Evolutionary conservation across 768 basidiomycete genomes (phyloP).

Genomic region (Russula brevipes): DNA sequence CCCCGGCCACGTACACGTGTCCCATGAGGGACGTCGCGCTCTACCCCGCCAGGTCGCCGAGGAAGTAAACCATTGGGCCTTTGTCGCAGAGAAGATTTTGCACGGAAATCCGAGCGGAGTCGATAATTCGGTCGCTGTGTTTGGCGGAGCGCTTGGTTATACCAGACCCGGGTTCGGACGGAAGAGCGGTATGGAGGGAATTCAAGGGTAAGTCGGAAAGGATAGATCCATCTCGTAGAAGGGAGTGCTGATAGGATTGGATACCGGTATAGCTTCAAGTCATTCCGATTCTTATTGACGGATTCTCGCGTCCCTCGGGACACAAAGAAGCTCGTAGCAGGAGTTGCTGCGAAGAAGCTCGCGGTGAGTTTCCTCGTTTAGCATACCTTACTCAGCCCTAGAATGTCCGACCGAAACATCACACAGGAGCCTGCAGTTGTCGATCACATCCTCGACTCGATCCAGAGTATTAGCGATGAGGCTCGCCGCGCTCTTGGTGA

Average conservation of each 20-base stretch:
- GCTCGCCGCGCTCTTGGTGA: slow-evolving; percentile 72
- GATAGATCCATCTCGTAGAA: neutral
- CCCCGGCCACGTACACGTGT: slow-evolving; percentile 54
- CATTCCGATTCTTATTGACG: slow-evolving; percentile 82
- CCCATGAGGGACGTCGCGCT: slow-evolving; percentile 61
- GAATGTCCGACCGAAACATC: slow-evolving; percentile 2
- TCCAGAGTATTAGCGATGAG: slow-evolving; percentile 82
- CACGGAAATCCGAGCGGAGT: slow-evolving; percentile 98
- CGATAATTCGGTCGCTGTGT: slow-evolving; percentile 91
- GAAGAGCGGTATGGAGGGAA: slow-evolving; percentile 76
- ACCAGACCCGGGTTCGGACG: slow-evolving; percentile 72
- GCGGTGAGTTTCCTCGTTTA: slow-evolving; percentile 39
- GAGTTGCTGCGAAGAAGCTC: slow-evolving; percentile 68
- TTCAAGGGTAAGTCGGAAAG: slow-evolving; percentile 59
- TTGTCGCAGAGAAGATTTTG: slow-evolving; percentile 90
- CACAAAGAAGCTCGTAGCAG: slow-evolving; percentile 90
- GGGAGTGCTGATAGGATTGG: slow-evolving; percentile 11
- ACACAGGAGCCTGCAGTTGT: slow-evolving; percentile 80
- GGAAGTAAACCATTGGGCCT: slow-evolving; percentile 88
- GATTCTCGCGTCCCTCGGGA: slow-evolving; percentile 92
- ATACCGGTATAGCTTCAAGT: slow-evolving; percentile 65
- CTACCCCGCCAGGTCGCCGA: slow-evolving; percentile 63
- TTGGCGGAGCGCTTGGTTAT: slow-evolving; percentile 90
- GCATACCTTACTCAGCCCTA: neutral
- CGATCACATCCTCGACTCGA: slow-evolving; percentile 66